Evolutionary conservation across 257 asterid species (phyloP).

Genomic region (Prunella vulgaris): DNA sequence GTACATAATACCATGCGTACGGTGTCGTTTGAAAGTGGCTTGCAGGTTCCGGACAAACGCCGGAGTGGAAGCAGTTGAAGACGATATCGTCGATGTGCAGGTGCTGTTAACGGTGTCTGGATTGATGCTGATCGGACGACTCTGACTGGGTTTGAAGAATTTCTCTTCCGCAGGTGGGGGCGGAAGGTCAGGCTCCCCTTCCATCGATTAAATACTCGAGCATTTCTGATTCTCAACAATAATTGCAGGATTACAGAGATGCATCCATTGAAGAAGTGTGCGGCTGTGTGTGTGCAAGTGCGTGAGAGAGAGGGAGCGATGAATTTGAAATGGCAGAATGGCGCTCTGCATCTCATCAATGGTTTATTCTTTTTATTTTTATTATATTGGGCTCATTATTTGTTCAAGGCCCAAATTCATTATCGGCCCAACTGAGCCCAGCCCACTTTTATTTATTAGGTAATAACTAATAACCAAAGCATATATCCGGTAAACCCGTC

Average conservation of each 20-base stretch:
- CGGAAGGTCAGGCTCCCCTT: slow-evolving; percentile 84
- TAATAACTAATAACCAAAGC: too few species aligned
- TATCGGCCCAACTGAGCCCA: neutral
- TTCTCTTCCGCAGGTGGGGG: slow-evolving; percentile 37
- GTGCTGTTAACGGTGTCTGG: slow-evolving; percentile 54
- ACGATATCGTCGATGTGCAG: slow-evolving; percentile 49
- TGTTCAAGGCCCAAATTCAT: neutral
- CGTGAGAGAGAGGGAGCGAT: neutral
- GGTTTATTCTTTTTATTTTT: neutral
- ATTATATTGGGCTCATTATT: neutral
- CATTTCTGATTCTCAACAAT: slow-evolving; percentile 28
- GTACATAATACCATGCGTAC: slow-evolving; percentile 50
- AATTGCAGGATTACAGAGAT: slow-evolving; percentile 14
- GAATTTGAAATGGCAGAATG: slow-evolving; percentile 24
- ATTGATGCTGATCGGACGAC: slow-evolving; percentile 49
- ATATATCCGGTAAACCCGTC: neutral
- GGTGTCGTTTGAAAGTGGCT: slow-evolving; percentile 85
- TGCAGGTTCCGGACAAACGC: slow-evolving; percentile 61
- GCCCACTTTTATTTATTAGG: neutral
- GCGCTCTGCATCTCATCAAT: slow-evolving; percentile 23
- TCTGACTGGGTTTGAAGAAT: slow-evolving; percentile 40
- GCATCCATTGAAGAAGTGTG: slow-evolving; percentile 29
- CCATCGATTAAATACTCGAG: slow-evolving; percentile 53
- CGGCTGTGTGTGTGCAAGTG: slow-evolving; percentile 15
- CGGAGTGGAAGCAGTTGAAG: slow-evolving; percentile 63